Conservation (phyloP, 1,139 yeast species). For the Sugiyamaella novakii region DNA sequence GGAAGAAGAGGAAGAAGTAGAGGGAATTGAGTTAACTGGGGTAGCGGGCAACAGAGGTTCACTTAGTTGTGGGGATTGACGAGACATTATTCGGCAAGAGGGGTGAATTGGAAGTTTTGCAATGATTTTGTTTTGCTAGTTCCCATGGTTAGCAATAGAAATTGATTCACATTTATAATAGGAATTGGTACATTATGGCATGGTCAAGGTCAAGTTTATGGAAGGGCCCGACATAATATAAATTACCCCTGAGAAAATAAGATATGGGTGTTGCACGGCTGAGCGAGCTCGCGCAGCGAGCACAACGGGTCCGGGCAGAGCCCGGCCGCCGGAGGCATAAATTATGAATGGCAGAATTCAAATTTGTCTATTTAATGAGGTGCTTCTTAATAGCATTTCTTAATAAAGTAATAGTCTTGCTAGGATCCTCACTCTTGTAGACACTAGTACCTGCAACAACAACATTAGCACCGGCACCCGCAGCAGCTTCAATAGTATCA, state of each 20-base stretch:
- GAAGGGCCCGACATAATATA: neutral
- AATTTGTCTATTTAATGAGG: constrained; percentile 19
- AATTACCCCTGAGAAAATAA: neutral
- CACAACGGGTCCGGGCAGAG: constrained; percentile 15
- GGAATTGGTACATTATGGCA: no score
- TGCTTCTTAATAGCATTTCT: constrained; percentile 57
- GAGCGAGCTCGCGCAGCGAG: constrained; percentile 2
- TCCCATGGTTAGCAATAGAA: neutral
- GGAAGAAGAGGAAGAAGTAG: neutral
- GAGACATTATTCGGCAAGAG: no score
- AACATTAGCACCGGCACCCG: constrained; percentile 94
- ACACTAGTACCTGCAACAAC: constrained; percentile 98
- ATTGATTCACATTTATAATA: no score
- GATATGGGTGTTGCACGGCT: neutral
- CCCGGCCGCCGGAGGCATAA: constrained; percentile 17
- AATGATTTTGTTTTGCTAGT: no score
- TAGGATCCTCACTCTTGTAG: constrained; percentile 79
- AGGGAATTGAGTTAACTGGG: neutral
- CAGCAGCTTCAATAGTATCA: constrained; percentile 80
- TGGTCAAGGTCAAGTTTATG: no score
- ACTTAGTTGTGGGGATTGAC: no score
- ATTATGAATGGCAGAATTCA: neutral
- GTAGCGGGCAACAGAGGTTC: no score
- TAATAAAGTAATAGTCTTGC: constrained; percentile 66
- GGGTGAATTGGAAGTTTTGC: no score